Conservation (phyloP, 306 rosid genomes). For the Hippophae rhamnoides region DNA sequence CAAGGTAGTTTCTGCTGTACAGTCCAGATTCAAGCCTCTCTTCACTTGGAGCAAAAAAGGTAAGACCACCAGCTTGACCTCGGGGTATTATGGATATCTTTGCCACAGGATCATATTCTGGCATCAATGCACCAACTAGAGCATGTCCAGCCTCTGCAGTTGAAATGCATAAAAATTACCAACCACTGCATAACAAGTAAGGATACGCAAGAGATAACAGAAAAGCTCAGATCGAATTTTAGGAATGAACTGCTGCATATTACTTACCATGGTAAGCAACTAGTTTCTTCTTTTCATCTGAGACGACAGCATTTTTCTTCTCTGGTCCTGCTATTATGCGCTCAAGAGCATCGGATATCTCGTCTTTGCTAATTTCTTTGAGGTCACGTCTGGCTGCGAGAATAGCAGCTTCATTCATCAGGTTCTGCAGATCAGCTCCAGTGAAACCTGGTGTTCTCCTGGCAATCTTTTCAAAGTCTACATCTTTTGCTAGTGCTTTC, state of each 20-base stretch:
- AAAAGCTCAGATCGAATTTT: not conserved
- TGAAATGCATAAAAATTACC: not conserved
- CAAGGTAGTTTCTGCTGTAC: conserved; percentile 98
- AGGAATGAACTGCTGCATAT: not conserved
- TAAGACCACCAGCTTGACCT: conserved; percentile 68
- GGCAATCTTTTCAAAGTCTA: conserved; percentile 89
- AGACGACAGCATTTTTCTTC: conserved; percentile 95
- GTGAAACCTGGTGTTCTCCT: conserved; percentile 98
- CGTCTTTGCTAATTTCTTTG: conserved; percentile 96
- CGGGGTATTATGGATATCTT: conserved; percentile 96
- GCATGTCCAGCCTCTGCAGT: conserved; percentile 98
- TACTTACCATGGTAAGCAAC: conserved; percentile 66
- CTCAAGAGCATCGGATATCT: conserved; percentile 94
- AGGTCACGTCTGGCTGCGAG: conserved; percentile 98
- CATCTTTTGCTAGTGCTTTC: conserved; percentile 85
- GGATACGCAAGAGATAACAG: not conserved
- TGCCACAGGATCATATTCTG: conserved; percentile 73
- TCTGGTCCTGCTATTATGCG: conserved; percentile 98
- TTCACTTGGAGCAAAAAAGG: conserved; percentile 60
- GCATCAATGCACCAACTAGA: conserved; percentile 62
- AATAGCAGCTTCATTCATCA: conserved; percentile 99
- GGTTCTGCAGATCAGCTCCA: conserved; percentile 66
- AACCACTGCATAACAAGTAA: conserved; percentile 3
- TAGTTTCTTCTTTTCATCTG: conserved; percentile 91
- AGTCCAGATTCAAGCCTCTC: conserved; percentile 66